Percentiles rank a stretch among this genome's conserved stretches.
phyloP scores from a whole-genome alignment of 768 basidiomycete genomes.

The Lentinula lateritia region DNA sequence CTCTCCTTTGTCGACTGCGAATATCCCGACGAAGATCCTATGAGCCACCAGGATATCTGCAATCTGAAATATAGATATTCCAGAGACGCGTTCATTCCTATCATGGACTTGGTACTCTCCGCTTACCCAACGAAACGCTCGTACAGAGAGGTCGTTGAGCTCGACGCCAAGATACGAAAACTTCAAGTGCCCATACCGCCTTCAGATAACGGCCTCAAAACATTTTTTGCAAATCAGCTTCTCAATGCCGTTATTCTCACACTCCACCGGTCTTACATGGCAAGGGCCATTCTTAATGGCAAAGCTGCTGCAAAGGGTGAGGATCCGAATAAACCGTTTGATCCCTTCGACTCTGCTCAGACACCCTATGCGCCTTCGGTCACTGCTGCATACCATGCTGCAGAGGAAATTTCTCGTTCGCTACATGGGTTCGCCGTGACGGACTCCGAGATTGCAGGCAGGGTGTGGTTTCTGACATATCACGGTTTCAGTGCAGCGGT shows the following conservation, averaged over 20 bases:
- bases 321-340: neutral
- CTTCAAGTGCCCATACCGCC: neutral
- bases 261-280: slow-evolving; percentile 4
- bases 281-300: neutral
- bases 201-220: neutral
- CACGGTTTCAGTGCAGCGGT: slow-evolving; percentile 6
- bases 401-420: neutral
- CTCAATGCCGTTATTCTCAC: neutral
- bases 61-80: neutral
- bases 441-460: neutral
- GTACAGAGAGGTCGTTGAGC: neutral
- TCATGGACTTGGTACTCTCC: neutral
- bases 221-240: neutral
- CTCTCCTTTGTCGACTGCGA: slow-evolving; percentile 5
- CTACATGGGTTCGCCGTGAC: neutral
- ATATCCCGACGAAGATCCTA: neutral
- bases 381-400: neutral
- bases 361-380: slow-evolving; percentile 2
- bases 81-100: slow-evolving; percentile 3
- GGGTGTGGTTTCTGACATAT: slow-evolving; percentile 8
- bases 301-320: neutral
- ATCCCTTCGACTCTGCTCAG: neutral
- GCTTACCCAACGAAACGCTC: neutral
- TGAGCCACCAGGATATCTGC: neutral
- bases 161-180: neutral